Percentiles rank a stretch among this genome's conserved stretches.
phyloP scores from a whole-genome alignment of 2,329 filamentous ascomycete genomes.

The Pseudocercospora fijiensis region DNA sequence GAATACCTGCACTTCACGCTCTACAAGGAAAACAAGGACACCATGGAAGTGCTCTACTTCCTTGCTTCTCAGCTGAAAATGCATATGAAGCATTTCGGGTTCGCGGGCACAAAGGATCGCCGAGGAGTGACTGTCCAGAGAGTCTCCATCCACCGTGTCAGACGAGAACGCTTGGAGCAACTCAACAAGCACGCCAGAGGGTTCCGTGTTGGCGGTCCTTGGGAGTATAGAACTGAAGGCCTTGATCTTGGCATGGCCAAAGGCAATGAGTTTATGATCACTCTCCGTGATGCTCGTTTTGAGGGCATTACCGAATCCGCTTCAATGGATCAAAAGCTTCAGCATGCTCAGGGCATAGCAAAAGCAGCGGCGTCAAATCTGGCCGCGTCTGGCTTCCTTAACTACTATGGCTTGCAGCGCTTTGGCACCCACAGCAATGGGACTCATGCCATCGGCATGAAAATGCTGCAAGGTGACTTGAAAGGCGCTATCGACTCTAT shows the following conservation, averaged over 20 bases:
- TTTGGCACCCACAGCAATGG: slow-evolving; percentile 86
- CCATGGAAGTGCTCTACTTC: slow-evolving; percentile 82
- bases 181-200: slow-evolving; percentile 62
- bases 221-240: slow-evolving; percentile 68
- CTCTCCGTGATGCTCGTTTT: slow-evolving; percentile 79
- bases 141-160: slow-evolving; percentile 64
- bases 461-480: slow-evolving; percentile 79
- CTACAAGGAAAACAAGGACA: slow-evolving; percentile 96
- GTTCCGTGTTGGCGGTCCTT: slow-evolving; percentile 69
- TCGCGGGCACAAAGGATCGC: slow-evolving; percentile 89
- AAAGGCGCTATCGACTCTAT: slow-evolving; percentile 76
- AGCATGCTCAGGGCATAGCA: slow-evolving; percentile 54
- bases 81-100: slow-evolving; percentile 66
- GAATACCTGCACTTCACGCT: slow-evolving; percentile 87
- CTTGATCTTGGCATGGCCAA: slow-evolving; percentile 79
- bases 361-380: slow-evolving; percentile 62
- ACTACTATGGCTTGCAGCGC: slow-evolving; percentile 96
- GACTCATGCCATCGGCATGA: slow-evolving; percentile 80
- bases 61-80: slow-evolving; percentile 72
- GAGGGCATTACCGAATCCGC: slow-evolving; percentile 43
- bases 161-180: slow-evolving; percentile 62
- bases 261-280: slow-evolving; percentile 92
- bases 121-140: slow-evolving; percentile 83
- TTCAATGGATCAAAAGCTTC: slow-evolving; percentile 38
- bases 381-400: slow-evolving; percentile 78